A percentile compares a stretch with the other conserved stretches of the same genome.
These are phyloP conservation scores for Phyllostachys edulis DNA, from an alignment of 176 grass and related monocot species.

Conservation along the genomic window DNA sequence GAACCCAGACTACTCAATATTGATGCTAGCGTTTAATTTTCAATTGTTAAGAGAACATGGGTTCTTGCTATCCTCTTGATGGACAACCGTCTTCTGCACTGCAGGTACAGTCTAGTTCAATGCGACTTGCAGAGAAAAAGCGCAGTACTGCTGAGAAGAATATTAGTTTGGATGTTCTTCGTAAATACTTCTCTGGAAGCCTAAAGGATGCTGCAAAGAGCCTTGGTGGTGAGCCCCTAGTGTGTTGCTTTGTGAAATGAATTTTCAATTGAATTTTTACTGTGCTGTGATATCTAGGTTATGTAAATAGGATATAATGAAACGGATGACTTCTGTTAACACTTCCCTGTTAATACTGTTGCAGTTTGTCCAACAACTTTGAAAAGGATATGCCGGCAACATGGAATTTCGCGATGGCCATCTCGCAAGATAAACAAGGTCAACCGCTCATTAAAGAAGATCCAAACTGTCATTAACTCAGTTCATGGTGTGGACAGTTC, in stretches of 20 bases:
- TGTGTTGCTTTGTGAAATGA: not conserved
- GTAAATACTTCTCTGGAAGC: constrained; percentile 87
- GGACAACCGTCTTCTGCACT: constrained; percentile 15
- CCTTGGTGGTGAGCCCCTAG: constrained; percentile 70
- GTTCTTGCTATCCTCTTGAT: constrained; percentile 12
- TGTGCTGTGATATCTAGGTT: constrained; percentile 19
- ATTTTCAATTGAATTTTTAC: not conserved
- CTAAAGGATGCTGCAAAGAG: constrained; percentile 86
- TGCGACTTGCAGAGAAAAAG: constrained; percentile 54
- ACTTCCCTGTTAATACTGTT: constrained; percentile 24
- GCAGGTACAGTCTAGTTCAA: constrained; percentile 54
- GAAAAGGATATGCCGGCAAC: constrained; percentile 90
- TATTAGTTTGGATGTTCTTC: constrained; percentile 91
- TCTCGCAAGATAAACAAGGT: constrained; percentile 99
- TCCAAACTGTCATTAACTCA: constrained; percentile 88
- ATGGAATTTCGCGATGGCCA: constrained; percentile 94
- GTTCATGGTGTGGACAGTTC: constrained; percentile 78
- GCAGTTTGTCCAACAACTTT: constrained; percentile 98
- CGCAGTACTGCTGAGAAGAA: constrained; percentile 71
- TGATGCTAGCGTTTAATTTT: not conserved
- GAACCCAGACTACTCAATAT: not conserved
- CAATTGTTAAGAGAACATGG: not conserved
- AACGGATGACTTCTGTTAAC: constrained; percentile 19
- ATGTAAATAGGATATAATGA: not conserved
- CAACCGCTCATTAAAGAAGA: constrained; percentile 90